Evolutionary conservation across 2,329 filamentous ascomycete species (phyloP).

Genomic region (Remersonia thermophila): DNA sequence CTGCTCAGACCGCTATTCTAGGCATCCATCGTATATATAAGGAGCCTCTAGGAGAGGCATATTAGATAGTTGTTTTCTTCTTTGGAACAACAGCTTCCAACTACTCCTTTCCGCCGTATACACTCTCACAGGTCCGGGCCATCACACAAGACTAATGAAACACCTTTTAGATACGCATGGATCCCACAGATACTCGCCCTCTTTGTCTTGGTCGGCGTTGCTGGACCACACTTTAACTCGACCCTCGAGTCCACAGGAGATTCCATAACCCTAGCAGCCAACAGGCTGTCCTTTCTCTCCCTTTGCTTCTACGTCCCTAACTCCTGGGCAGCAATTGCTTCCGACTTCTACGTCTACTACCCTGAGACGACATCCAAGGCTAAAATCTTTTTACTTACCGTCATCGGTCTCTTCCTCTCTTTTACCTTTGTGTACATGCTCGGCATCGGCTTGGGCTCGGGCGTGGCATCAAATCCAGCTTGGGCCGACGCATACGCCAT

Average conservation of each 20-base stretch:
- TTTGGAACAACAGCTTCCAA: too few species aligned
- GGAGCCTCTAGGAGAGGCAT: too few species aligned
- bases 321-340: constrained; percentile 50
- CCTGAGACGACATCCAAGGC: constrained; percentile 18
- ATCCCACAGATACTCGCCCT: constrained; percentile 49
- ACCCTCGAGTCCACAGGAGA: constrained; percentile 38
- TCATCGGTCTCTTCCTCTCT: constrained; percentile 42
- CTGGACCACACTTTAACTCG: constrained; percentile 47
- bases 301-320: constrained; percentile 53
- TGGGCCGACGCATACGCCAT: constrained; percentile 45
- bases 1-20: too few species aligned
- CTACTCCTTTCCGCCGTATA: too few species aligned
- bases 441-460: constrained; percentile 50
- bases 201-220: constrained; percentile 48
- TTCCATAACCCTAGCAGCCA: constrained; percentile 38
- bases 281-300: constrained; percentile 56
- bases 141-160: too few species aligned
- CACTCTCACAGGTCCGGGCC: too few species aligned
- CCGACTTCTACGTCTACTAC: constrained; percentile 52
- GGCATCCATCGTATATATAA: too few species aligned
- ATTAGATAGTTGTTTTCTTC: too few species aligned
- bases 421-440: constrained; percentile 50
- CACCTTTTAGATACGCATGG: constrained; percentile 46
- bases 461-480: constrained; percentile 35
- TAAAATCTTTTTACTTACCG: constrained; percentile 41